Evolutionary conservation across 371 early-diverging fungal genomes (phyloP), one percentile per base, ranked within the genome.

Genomic region (Dentiscutata heterogama): DNA sequence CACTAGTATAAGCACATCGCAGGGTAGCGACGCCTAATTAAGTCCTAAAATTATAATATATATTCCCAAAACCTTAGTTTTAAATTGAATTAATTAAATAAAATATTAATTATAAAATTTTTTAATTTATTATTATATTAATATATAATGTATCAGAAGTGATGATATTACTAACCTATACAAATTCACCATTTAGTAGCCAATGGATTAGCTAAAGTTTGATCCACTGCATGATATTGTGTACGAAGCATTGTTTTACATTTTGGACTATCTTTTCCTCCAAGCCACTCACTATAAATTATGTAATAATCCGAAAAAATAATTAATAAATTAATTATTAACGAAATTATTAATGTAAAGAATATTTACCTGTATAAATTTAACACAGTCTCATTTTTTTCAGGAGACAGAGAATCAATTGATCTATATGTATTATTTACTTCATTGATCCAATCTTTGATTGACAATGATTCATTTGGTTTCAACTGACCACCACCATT

Each of bases 401-500:
- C 94, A 29, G 94, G 93, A 73, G 74, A 80, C 22, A 83, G 82
- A 27, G 86, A 81, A 39, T 86, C 85, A 6, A 90, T 87, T 6
- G 87, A 85, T 39, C 84, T 86, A 83, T 95, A 95, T 2, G 89
- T 86, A 31, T 68, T 63, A 74, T 94, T 93, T 18, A 91, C 91
- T 29, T 85, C 81, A 10, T 72, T 81, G 16, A 94, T 85, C 94
- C 93, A 92, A 42, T 90, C 92, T 70, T 91, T 85, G 16, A 83
- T 75, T 11, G 65, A 50, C 14, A 83, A 70, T 0, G 74, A 60
- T 3, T 83, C 84, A 61, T 83, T 87, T 29, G 88, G 83, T 61
- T 90, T 87, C 31, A 95, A 81, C 83, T 97, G 97, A 6, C 98
- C 98, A 39, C 97, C 98, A 13, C 98, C 98, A 84, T 97, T 96